Evolutionary conservation across 805 yeast genomes (phyloP).

Genomic region (Myxozyma neglecta): DNA sequence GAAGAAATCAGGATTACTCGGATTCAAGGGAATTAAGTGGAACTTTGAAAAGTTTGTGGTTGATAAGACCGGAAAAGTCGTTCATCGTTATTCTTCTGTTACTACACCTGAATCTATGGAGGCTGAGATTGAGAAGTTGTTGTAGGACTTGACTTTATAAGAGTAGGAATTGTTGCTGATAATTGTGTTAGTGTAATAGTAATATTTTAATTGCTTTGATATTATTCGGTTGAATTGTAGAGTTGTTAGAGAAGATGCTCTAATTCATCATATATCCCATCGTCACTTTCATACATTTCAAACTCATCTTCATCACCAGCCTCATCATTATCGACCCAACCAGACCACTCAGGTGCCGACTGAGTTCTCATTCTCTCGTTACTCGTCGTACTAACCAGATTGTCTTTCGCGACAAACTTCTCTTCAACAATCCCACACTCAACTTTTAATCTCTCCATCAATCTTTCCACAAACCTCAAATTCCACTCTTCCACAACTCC

Average conservation of each 20-base stretch:
- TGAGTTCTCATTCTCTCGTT: no score
- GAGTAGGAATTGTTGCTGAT: neutral
- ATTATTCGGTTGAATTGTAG: neutral
- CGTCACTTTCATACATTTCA: no score
- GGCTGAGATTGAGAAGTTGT: slow-evolving; percentile 15
- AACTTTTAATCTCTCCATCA: neutral
- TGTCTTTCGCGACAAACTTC: no score
- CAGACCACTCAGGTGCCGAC: no score
- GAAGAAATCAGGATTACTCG: slow-evolving; percentile 56
- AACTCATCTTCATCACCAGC: no score
- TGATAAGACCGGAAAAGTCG: slow-evolving; percentile 57
- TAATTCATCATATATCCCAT: neutral
- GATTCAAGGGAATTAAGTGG: slow-evolving; percentile 76
- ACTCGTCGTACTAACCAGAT: no score
- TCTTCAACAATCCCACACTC: neutral
- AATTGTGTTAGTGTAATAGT: neutral
- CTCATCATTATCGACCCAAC: no score
- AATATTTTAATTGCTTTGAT: neutral
- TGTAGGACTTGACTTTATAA: neutral
- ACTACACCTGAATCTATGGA: slow-evolving; percentile 54
- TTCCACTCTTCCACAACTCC: slow-evolving; percentile 25
- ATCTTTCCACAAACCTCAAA: neutral
- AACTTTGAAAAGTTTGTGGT: slow-evolving; percentile 75
- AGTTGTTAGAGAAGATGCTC: neutral
- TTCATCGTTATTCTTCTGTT: slow-evolving; percentile 62